Evolutionary conservation across 2,329 filamentous ascomycete species (phyloP).

Genomic region (Elsinoe perseae): DNA sequence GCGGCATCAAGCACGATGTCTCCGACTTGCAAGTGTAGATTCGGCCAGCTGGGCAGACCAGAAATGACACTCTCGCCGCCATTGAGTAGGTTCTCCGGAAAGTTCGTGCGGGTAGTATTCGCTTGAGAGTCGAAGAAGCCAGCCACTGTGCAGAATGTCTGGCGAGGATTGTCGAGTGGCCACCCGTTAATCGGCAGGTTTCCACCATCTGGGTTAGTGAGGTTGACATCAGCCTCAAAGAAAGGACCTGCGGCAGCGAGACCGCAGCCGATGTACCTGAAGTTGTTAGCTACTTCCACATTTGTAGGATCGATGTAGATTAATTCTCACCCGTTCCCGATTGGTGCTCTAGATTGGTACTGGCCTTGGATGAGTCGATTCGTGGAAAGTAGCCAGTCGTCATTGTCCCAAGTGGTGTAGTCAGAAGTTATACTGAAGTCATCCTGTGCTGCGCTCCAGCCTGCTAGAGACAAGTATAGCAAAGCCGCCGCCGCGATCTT

Average conservation of each 20-base stretch:
- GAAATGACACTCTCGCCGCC: conserved; percentile 63
- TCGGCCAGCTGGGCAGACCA: conserved; percentile 62
- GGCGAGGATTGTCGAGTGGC: conserved; percentile 56
- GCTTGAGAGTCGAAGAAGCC: conserved; percentile 59
- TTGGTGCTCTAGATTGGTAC: conserved; percentile 52
- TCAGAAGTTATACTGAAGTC: conserved; percentile 19
- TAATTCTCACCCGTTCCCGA: conserved; percentile 46
- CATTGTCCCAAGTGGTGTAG: conserved; percentile 51
- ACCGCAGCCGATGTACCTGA: conserved; percentile 52
- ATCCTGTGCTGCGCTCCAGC: neutral
- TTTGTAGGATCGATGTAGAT: neutral
- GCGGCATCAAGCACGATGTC: conserved; percentile 52
- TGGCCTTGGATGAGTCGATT: conserved; percentile 49
- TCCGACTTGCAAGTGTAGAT: conserved; percentile 50
- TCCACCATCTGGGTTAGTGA: conserved; percentile 44
- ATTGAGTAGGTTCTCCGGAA: conserved; percentile 60
- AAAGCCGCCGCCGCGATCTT: neutral
- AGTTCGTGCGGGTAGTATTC: conserved; percentile 54
- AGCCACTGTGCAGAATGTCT: conserved; percentile 59
- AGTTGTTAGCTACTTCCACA: neutral
- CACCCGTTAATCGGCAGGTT: conserved; percentile 43
- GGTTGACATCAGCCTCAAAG: conserved; percentile 51
- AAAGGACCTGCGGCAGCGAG: conserved; percentile 57
- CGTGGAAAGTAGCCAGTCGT: conserved; percentile 49
- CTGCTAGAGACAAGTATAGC: neutral